Evolutionary conservation across 176 grass and related monocot genomes (phyloP), one percentile per base, ranked within the genome.

Genomic region (Guadua angustifolia): DNA sequence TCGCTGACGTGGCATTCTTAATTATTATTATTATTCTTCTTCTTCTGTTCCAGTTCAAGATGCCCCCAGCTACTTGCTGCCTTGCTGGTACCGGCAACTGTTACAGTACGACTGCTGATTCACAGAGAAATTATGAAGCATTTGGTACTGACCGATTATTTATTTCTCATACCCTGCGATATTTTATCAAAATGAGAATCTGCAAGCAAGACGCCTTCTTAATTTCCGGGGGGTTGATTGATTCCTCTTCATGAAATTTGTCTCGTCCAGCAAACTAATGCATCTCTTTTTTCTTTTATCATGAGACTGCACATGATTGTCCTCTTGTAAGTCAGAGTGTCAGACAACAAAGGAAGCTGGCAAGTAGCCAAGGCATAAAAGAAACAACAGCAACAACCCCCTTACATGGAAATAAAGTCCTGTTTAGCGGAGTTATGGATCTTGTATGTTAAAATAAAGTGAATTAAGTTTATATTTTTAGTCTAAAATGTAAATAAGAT

Each of bases 391-490:
- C 80, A 65, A 42, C 29, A 39, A 11, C 6, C 53, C 53, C 47
- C 47, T 32, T 71, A 6, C 9, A 33, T 36, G 59, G 77, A 39
- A 69, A 82, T 71, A 61, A 51, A n/a, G n/a, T n/a, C n/a, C n/a
- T n/a, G n/a, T n/a, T n/a, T n/a, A n/a, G n/a, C n/a, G n/a, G n/a
- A n/a, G n/a, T n/a, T n/a, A n/a, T n/a, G n/a, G n/a, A n/a, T n/a
- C n/a, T n/a, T n/a, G n/a, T n/a, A n/a, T n/a, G n/a, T n/a, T n/a
- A n/a, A n/a, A n/a, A n/a, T n/a, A n/a, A n/a, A n/a, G n/a, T n/a
- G n/a, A n/a, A n/a, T n/a, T n/a, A n/a, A n/a, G n/a, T n/a, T n/a
- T n/a, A n/a, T n/a, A n/a, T n/a, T n/a, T n/a, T n/a, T n/a, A n/a
- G n/a, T n/a, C n/a, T n/a, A n/a, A n/a, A n/a, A n/a, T n/a, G n/a